phyloP scores from a whole-genome alignment of 352 stramenopile species.

The Globisporangium apiculatum region DNA sequence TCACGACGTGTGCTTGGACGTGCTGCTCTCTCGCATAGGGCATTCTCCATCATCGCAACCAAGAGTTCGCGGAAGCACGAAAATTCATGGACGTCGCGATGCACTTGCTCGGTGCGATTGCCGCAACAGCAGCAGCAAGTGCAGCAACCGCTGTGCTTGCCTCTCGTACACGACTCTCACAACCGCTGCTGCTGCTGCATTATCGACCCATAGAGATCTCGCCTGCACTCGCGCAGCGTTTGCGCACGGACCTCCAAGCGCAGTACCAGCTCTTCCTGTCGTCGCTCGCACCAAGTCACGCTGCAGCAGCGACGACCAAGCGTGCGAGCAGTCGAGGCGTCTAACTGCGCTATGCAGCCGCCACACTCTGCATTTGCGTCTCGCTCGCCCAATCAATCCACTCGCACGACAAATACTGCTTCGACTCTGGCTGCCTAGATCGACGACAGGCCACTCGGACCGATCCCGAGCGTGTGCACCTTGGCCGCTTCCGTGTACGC shows the following conservation, averaged over 20 bases:
- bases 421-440: conserved; percentile 43
- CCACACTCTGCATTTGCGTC: no score
- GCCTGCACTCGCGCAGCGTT: conserved; percentile 18
- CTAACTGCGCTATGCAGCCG: no score
- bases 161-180: background rate
- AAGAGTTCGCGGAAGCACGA: conserved; percentile 22
- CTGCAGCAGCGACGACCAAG: background rate
- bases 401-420: no score
- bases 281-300: conserved; percentile 7
- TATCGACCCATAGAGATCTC: conserved; percentile 20
- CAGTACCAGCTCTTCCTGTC: conserved; percentile 35
- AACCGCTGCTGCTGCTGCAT: background rate
- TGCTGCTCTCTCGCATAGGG: conserved; percentile 14
- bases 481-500: conserved; percentile 77
- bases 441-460: conserved; percentile 27
- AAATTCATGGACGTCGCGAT: conserved; percentile 41
- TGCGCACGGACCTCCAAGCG: conserved; percentile 25
- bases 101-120: conserved; percentile 25
- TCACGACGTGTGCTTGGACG: no score
- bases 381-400: no score
- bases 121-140: background rate
- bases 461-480: conserved; percentile 45
- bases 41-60: conserved; percentile 23
- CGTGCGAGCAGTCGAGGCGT: conserved; percentile 4
- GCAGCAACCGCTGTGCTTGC: background rate